Percentiles rank a stretch among this genome's conserved stretches.
phyloP scores from a whole-genome alignment of 441 rosid genomes.

The Raphanus hybrid region DNA sequence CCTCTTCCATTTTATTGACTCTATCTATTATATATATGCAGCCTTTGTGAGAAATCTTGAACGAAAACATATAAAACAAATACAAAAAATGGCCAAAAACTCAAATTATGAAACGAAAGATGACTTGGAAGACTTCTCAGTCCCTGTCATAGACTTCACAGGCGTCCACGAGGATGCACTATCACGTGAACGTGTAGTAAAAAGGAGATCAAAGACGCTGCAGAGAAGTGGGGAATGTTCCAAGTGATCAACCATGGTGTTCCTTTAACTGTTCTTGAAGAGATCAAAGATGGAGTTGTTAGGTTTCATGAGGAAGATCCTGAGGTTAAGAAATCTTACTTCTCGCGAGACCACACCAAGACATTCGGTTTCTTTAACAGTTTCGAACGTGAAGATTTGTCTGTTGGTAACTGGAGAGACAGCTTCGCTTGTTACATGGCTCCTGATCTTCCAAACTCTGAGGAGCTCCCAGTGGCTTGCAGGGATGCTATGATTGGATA shows the following conservation, averaged over 20 bases:
- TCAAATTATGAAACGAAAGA: conserved; percentile 1
- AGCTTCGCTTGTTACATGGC: conserved; percentile 42
- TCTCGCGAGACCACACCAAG: conserved; percentile 40
- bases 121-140: background rate
- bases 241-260: conserved; percentile 58
- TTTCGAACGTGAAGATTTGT: conserved; percentile 37
- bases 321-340: conserved; percentile 42
- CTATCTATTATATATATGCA: background rate
- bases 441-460: conserved; percentile 41
- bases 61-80: background rate
- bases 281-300: conserved; percentile 31
- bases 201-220: conserved; percentile 21
- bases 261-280: conserved; percentile 43
- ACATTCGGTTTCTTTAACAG: conserved; percentile 42
- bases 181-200: conserved; percentile 8
- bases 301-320: conserved; percentile 49
- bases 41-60: background rate
- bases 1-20: background rate
- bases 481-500: conserved; percentile 27
- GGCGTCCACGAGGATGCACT: background rate
- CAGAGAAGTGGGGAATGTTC: conserved; percentile 46
- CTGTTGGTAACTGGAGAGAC: conserved; percentile 51
- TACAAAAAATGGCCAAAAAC: conserved; percentile 11
- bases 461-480: conserved; percentile 45
- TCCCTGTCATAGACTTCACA: conserved; percentile 29